Evolutionary conservation across 2,329 filamentous ascomycete species (phyloP).

Genomic region (Escovopsis sp.): DNA sequence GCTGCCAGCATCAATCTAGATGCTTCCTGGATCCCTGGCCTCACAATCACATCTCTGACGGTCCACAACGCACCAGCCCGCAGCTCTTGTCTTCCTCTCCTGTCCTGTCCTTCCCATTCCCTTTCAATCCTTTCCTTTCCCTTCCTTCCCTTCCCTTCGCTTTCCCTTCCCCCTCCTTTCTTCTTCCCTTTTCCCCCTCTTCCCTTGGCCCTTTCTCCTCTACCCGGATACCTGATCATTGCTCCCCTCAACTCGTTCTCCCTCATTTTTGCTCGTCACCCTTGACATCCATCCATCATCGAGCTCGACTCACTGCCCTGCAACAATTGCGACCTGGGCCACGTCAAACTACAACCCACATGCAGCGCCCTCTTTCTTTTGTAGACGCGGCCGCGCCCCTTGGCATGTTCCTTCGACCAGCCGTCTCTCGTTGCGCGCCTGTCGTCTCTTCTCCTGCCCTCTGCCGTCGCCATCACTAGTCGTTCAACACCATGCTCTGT

Average conservation of each 20-base stretch:
- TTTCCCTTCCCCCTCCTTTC: too few species aligned
- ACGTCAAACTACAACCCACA: background rate
- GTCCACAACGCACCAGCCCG: background rate
- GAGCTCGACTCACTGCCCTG: constrained; percentile 2
- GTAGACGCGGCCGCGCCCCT: constrained; percentile 3
- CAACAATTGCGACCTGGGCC: background rate
- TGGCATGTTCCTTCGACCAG: constrained; percentile 5
- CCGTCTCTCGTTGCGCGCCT: constrained; percentile 4
- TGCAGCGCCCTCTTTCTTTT: background rate
- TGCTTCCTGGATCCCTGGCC: too few species aligned
- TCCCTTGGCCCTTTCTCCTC: too few species aligned
- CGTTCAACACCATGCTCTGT: constrained; percentile 6
- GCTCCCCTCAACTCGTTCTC: too few species aligned
- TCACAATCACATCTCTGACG: too few species aligned
- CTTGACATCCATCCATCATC: too few species aligned
- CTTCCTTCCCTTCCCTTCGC: background rate
- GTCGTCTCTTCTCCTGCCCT: background rate
- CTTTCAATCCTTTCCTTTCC: background rate
- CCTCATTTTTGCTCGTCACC: too few species aligned
- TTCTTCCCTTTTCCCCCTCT: too few species aligned
- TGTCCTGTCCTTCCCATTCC: background rate
- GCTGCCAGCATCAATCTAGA: too few species aligned
- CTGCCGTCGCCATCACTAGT: constrained; percentile 1
- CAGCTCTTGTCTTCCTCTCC: background rate
- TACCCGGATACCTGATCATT: too few species aligned